These are phyloP conservation scores for Vararia minispora DNA, from an alignment of 768 basidiomycete species.

Conservation along the genomic window DNA sequence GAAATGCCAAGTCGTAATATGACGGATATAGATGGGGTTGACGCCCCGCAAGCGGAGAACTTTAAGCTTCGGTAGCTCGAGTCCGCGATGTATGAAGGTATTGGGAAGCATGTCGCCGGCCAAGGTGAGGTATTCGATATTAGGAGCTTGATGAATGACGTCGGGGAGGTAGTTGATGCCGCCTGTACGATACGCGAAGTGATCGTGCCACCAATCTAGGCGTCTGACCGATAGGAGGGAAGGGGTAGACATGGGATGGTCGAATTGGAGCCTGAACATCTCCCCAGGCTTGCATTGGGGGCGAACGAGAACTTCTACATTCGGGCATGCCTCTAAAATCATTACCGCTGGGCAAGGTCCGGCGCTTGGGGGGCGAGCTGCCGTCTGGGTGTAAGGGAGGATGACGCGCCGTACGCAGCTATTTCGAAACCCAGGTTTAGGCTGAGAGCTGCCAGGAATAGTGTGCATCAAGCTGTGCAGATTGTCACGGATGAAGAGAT, in stretches of 20 bases:
- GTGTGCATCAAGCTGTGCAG: too few relatives aligned
- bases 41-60: slow-evolving; percentile 41
- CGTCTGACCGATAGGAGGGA: slow-evolving; percentile 41
- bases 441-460: slow-evolving; percentile 17
- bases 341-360: slow-evolving; percentile 29
- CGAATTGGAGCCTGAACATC: slow-evolving; percentile 35
- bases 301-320: slow-evolving; percentile 44
- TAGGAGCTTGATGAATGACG: slow-evolving; percentile 42
- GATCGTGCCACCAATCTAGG: slow-evolving; percentile 60
- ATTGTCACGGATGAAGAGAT: slow-evolving; percentile 33
- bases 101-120: slow-evolving; percentile 31
- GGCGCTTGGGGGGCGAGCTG: slow-evolving; percentile 24
- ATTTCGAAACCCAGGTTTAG: slow-evolving; percentile 24
- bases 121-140: slow-evolving; percentile 46
- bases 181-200: slow-evolving; percentile 43
- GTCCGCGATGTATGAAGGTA: slow-evolving; percentile 13
- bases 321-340: slow-evolving; percentile 36
- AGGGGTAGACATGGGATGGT: slow-evolving; percentile 38
- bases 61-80: slow-evolving; percentile 34
- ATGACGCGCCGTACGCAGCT: slow-evolving; percentile 42
- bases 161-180: slow-evolving; percentile 51
- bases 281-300: too few relatives aligned
- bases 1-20: slow-evolving; percentile 38
- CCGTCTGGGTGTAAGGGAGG: slow-evolving; percentile 46
- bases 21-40: slow-evolving; percentile 38